A percentile compares a stretch with the other conserved stretches of the same genome.
phyloP scores from a whole-genome alignment of 1,284 basidiomycete species.

The Cutaneotrichosporon curvatum region DNA sequence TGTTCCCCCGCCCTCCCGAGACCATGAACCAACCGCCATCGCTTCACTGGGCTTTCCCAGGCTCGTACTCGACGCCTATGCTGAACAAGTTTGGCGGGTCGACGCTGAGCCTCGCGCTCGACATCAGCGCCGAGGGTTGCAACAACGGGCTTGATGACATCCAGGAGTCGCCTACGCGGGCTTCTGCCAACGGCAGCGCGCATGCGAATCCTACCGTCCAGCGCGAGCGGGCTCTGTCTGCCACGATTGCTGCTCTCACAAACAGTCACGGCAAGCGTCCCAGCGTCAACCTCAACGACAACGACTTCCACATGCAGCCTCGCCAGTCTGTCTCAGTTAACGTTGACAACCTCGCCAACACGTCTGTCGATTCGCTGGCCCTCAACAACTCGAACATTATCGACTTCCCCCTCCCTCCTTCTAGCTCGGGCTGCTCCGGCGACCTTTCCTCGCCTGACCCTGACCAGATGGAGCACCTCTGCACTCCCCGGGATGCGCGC shows the following conservation, averaged over 20 bases:
- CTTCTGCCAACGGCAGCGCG: neutral
- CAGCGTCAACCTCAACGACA: neutral
- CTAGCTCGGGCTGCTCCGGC: constrained; percentile 9
- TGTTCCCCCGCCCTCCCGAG: constrained; percentile 19
- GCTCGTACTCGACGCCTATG: constrained; percentile 19
- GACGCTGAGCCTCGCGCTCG: constrained; percentile 15
- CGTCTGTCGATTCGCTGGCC: constrained; percentile 15
- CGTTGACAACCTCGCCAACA: constrained; percentile 17
- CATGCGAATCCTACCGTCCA: neutral
- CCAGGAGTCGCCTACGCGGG: constrained; percentile 3
- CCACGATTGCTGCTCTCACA: constrained; percentile 10
- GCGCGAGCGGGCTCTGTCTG: constrained; percentile 12
- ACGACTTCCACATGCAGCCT: neutral
- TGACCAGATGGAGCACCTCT: constrained; percentile 20
- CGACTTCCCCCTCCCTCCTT: constrained; percentile 20
- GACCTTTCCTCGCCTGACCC: constrained; percentile 15
- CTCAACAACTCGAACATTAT: constrained; percentile 5
- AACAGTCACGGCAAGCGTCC: neutral
- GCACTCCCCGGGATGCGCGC: constrained; percentile 10
- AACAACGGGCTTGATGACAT: constrained; percentile 8
- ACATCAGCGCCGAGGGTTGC: constrained; percentile 6
- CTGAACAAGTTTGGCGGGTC: constrained; percentile 21
- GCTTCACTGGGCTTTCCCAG: constrained; percentile 20
- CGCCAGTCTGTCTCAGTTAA: constrained; percentile 12
- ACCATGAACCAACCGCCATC: constrained; percentile 14